Conservation (phyloP, 2,329 filamentous ascomycete genomes). For the Fusarium sp. region DNA sequence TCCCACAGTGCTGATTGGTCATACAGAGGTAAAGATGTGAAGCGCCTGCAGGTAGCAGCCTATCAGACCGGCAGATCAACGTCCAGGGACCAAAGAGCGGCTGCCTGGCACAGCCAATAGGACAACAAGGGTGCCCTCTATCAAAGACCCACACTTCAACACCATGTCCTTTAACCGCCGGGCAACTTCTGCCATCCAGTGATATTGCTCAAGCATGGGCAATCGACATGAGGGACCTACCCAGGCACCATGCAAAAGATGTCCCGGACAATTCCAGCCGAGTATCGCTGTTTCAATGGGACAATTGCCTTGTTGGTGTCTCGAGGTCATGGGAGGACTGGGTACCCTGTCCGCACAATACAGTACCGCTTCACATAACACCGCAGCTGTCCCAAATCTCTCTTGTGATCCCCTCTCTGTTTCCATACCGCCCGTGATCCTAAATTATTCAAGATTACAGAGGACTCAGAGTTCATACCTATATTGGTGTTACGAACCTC, state of each 20-base stretch:
- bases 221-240: slow-evolving; percentile 20
- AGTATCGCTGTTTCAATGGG: slow-evolving; percentile 11
- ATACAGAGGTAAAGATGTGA: slow-evolving; percentile 30
- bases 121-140: slow-evolving; percentile 17
- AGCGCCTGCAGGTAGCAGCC: slow-evolving; percentile 39
- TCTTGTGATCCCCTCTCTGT: slow-evolving; percentile 24
- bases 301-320: slow-evolving; percentile 5
- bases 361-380: slow-evolving; percentile 33
- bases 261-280: slow-evolving; percentile 23
- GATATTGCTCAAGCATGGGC: slow-evolving; percentile 13
- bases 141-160: slow-evolving; percentile 37
- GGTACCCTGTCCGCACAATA: slow-evolving; percentile 15
- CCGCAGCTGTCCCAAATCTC: slow-evolving; percentile 26
- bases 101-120: slow-evolving; percentile 33
- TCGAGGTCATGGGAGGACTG: slow-evolving; percentile 15
- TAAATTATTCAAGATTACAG: not conserved
- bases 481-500: not conserved
- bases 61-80: slow-evolving; percentile 40
- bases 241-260: slow-evolving; percentile 26
- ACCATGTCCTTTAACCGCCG: slow-evolving; percentile 37
- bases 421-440: not conserved
- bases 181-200: slow-evolving; percentile 23
- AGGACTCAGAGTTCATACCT: not conserved
- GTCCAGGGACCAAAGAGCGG: slow-evolving; percentile 29
- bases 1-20: slow-evolving; percentile 52